Evolutionary conservation across 352 stramenopile genomes (phyloP).

Genomic region (Globisporangium nagaii): DNA sequence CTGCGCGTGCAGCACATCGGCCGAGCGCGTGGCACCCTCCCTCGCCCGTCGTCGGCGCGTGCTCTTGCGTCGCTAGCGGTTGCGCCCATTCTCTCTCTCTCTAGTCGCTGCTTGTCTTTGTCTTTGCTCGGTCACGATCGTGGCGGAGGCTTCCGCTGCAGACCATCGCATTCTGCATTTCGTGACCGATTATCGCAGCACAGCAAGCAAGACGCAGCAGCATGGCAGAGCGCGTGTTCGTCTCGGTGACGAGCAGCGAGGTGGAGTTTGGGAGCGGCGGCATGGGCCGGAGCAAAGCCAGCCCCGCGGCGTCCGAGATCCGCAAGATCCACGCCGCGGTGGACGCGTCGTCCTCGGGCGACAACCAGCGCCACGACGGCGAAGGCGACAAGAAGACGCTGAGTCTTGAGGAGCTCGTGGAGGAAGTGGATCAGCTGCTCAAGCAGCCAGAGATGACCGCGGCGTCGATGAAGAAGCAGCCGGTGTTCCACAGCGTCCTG

Average conservation of each 20-base stretch:
- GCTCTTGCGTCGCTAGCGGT: neutral
- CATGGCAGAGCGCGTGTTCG: neutral
- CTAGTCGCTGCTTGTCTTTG: neutral
- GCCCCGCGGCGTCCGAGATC: conserved; percentile 9
- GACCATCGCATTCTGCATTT: too few relatives aligned
- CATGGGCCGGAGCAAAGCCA: neutral
- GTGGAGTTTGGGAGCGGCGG: neutral
- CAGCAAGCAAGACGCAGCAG: neutral
- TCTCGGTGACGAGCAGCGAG: conserved; percentile 10
- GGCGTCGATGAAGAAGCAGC: conserved; percentile 33
- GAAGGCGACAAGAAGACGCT: conserved; percentile 8
- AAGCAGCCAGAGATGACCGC: conserved; percentile 20
- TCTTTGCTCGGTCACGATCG: neutral
- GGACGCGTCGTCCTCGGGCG: neutral
- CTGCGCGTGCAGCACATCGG: too few relatives aligned
- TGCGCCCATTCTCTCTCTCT: too few relatives aligned
- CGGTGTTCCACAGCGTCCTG: conserved; percentile 27
- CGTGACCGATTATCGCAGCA: too few relatives aligned
- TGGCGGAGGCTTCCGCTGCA: too few relatives aligned
- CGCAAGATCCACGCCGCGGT: conserved; percentile 9
- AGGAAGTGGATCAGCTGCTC: conserved; percentile 32
- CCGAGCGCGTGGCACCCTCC: too few relatives aligned
- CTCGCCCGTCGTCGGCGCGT: too few relatives aligned
- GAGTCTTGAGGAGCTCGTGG: conserved; percentile 34
- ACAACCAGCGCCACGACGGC: conserved; percentile 5